phyloP scores from a whole-genome alignment of 2,329 filamentous ascomycete genomes.

The Diaporthe velutina region DNA sequence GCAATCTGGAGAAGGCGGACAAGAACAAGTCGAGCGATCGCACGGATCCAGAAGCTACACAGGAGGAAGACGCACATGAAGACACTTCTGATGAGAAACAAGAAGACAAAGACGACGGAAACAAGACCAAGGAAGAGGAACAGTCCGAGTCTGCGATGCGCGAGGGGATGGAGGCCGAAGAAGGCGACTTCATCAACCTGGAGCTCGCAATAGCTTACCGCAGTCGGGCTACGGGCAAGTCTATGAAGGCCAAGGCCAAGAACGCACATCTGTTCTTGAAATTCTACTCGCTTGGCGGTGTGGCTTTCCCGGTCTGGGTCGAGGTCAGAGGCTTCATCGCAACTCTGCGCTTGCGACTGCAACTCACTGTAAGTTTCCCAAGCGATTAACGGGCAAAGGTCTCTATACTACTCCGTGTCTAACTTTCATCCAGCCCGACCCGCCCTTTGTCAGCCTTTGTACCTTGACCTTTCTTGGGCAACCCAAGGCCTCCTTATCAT shows the following conservation, averaged over 20 bases:
- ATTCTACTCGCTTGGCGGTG: constrained; percentile 74
- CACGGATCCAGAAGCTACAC: constrained; percentile 54
- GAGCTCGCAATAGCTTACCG: constrained; percentile 82
- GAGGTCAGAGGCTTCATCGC: constrained; percentile 80
- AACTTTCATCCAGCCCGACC: constrained; percentile 66
- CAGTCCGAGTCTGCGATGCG: constrained; percentile 53
- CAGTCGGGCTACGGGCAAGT: constrained; percentile 70
- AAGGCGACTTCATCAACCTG: constrained; percentile 83
- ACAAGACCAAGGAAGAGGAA: constrained; percentile 51
- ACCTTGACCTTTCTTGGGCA: constrained; percentile 82
- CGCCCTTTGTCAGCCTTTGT: constrained; percentile 81
- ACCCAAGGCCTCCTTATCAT: constrained; percentile 78
- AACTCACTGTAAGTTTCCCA: constrained; percentile 63
- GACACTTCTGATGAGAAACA: constrained; percentile 49
- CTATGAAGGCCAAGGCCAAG: constrained; percentile 73
- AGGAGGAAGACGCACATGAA: constrained; percentile 47
- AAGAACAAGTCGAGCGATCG: constrained; percentile 59
- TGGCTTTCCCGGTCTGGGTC: constrained; percentile 77
- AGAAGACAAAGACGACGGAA: constrained; percentile 46
- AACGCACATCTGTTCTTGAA: constrained; percentile 80
- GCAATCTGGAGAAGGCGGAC: constrained; percentile 63
- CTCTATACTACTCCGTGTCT: background rate
- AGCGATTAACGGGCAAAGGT: background rate
- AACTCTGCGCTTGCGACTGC: constrained; percentile 76
- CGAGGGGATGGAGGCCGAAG: constrained; percentile 80